Evolutionary conservation across 148 eudicot genomes (phyloP).

Genomic region (Nepenthes gracilis): DNA sequence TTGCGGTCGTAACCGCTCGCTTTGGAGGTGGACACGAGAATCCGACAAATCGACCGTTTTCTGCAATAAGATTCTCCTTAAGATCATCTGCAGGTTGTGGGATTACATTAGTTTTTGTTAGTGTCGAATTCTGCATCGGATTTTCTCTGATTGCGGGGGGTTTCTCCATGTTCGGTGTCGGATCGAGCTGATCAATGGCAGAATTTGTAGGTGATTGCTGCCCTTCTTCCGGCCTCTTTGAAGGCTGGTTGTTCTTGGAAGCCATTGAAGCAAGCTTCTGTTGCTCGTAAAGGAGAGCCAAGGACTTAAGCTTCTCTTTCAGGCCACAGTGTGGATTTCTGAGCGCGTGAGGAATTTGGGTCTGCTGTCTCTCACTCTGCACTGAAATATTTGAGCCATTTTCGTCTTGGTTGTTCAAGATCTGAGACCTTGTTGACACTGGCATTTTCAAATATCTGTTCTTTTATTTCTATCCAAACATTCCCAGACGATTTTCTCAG

Average conservation of each 20-base stretch:
- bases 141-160: constrained; percentile 38
- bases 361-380: constrained; percentile 16
- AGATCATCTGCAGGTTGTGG: constrained; percentile 16
- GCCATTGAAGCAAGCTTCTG: constrained; percentile 44
- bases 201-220: constrained; percentile 24
- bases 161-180: neutral
- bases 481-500: constrained; percentile 22
- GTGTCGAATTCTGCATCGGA: constrained; percentile 16
- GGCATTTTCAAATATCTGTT: constrained; percentile 34
- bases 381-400: constrained; percentile 10
- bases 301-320: constrained; percentile 72
- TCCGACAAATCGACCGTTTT: constrained; percentile 33
- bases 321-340: constrained; percentile 80
- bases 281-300: constrained; percentile 68
- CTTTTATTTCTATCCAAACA: constrained; percentile 18
- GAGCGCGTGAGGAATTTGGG: constrained; percentile 16
- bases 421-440: constrained; percentile 75
- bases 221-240: constrained; percentile 9
- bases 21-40: constrained; percentile 42
- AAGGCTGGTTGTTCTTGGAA: constrained; percentile 22
- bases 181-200: constrained; percentile 21
- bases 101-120: no score
- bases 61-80: constrained; percentile 39
- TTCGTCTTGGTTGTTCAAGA: constrained; percentile 21
- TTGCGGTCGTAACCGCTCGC: constrained; percentile 19